These are phyloP conservation scores for Stachybotrys elegans DNA, from an alignment of 2,329 filamentous ascomycete genomes.

Conservation along the genomic window DNA sequence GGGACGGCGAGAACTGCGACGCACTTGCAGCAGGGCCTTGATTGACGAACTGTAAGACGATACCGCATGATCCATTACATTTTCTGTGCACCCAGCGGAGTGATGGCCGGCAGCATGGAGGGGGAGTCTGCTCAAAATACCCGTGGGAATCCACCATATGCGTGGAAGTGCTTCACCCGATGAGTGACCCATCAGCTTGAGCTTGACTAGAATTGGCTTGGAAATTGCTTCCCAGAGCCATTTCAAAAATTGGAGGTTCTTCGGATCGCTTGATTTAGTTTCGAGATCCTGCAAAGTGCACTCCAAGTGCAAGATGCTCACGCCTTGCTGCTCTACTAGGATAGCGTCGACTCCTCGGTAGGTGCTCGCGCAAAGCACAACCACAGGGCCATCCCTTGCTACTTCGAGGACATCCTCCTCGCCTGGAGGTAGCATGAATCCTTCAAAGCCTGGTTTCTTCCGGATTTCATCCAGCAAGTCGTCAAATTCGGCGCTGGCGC, in stretches of 20 bases:
- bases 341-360: neutral
- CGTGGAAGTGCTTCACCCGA: neutral
- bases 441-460: neutral
- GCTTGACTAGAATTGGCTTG: neutral
- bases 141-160: neutral
- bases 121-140: neutral
- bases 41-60: neutral
- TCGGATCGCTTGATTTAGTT: neutral
- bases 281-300: neutral
- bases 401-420: neutral
- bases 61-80: neutral
- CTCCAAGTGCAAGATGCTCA: neutral
- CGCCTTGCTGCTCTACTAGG: neutral
- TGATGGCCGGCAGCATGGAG: neutral
- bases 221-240: neutral
- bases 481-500: too few relatives aligned
- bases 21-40: neutral
- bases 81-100: neutral
- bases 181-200: neutral
- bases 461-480: neutral
- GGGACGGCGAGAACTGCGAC: neutral
- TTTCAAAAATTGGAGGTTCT: neutral
- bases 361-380: neutral
- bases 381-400: neutral
- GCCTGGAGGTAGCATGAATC: neutral